These are phyloP conservation scores for Auriculariales sp. DNA, from an alignment of 768 basidiomycete species.

Conservation along the genomic window DNA sequence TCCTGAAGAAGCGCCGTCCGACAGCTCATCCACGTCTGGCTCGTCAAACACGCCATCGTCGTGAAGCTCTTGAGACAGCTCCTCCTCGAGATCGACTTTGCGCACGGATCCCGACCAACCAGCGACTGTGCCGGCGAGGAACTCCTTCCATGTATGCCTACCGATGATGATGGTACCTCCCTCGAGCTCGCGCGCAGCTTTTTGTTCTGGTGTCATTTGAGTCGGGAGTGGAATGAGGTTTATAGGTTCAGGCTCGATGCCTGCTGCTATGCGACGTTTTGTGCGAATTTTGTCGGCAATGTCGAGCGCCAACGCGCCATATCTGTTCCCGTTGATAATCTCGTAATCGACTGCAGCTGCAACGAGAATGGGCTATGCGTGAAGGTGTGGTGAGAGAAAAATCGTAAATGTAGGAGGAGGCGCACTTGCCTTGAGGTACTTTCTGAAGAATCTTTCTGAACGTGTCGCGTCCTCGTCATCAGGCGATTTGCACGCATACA, in stretches of 20 bases:
- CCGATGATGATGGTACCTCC: constrained; percentile 82
- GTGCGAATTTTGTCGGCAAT: constrained; percentile 59
- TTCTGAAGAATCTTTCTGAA: constrained; percentile 78
- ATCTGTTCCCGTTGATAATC: constrained; percentile 61
- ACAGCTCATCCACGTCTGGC: constrained; percentile 20
- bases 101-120: constrained; percentile 73
- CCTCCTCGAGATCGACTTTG: constrained; percentile 55
- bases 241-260: constrained; percentile 37
- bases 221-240: constrained; percentile 34
- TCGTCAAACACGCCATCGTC: constrained; percentile 72
- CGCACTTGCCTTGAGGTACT: constrained; percentile 79
- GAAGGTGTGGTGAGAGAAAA: neutral
- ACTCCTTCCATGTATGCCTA: constrained; percentile 87
- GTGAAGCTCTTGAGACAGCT: constrained; percentile 49
- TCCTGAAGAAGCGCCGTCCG: constrained; percentile 26
- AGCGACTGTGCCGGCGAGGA: constrained; percentile 67
- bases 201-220: constrained; percentile 35
- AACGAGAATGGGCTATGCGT: constrained; percentile 70
- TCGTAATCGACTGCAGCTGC: constrained; percentile 92
- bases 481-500: constrained; percentile 84
- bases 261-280: constrained; percentile 51
- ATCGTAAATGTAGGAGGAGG: neutral
- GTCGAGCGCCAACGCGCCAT: constrained; percentile 72
- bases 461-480: constrained; percentile 88
- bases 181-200: constrained; percentile 45